Evolutionary conservation across 73 alveolate species (phyloP), one percentile per base, ranked within the genome.

Genomic region (Tetrahymena elliotti): DNA sequence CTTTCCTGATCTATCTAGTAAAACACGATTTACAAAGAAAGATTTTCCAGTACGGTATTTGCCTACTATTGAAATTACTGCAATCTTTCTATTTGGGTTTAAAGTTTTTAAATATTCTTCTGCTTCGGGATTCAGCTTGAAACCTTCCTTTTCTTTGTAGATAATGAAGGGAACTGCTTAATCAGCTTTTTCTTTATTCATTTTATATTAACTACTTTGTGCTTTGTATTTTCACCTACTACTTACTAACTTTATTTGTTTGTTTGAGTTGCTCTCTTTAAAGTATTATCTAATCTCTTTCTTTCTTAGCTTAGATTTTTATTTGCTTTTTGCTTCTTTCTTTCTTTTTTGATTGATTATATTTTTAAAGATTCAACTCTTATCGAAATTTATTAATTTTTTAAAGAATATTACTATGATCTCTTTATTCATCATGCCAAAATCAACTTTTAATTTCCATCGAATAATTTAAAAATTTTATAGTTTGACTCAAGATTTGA

Each of bases 31-130:
- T 38, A 97, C 96, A 41, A 97, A 95, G 96, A 97, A 98, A 40
- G 99, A 97, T 94, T 98, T 98, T 83, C 99, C 99, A 82, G 99
- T 98, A 97, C 99, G 98, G 93, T 98, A 98, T 95, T 97, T 96
- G 24, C 99, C 99, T 53, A 98, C 99, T 39, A 98, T 98, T 20
- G 99, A 97, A 20, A 98, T 97, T 22, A 98, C 98, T 35, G 99
- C 99, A 24, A 98, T 95, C 94, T 98, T 98, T 68, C 88, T 68
- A 68, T 68, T 68, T 68, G 88, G 88, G n/a, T 68, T 68, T 31
- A 68, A 68, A 68, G 88, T 68, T 68, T 68, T 68, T 68, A 68
- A 68, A 31, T 68, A 68, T 31, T 68, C 88, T 31, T 68, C 88
- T 68, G 88, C 88, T 27, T 68, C 88, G n/a, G 88, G 88, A 31